Evolutionary conservation across 345 rosid genomes (phyloP).

Genomic region (Eucalyptus sp.): DNA sequence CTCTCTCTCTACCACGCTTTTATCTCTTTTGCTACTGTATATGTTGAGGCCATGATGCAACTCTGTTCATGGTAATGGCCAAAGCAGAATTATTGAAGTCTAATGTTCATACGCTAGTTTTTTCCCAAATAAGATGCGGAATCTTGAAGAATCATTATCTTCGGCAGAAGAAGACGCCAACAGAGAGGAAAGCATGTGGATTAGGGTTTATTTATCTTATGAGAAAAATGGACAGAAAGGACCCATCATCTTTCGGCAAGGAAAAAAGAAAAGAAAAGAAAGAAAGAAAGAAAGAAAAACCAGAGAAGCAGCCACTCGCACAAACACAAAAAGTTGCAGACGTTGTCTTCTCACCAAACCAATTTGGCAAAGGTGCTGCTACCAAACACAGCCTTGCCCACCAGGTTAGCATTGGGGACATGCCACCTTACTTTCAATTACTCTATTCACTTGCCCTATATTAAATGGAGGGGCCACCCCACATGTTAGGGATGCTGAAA

Average conservation of each 20-base stretch:
- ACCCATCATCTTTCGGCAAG: not conserved
- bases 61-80: not conserved
- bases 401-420: not conserved
- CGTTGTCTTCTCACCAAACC: constrained; percentile 43
- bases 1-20: not conserved
- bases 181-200: not conserved
- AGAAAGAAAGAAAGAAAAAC: not conserved
- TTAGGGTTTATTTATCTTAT: not conserved
- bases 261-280: no score
- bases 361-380: constrained; percentile 5
- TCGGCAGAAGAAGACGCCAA: not conserved
- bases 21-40: not conserved
- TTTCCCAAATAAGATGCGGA: not conserved
- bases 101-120: not conserved
- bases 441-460: not conserved
- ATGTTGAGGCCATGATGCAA: not conserved
- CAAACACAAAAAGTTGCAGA: not conserved
- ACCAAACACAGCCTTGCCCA: constrained; percentile 11
- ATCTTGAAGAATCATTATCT: not conserved
- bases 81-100: not conserved
- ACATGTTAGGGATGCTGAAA: not conserved
- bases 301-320: not conserved
- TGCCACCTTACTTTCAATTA: constrained; percentile 1
- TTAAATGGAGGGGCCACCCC: not conserved
- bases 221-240: not conserved